Evolutionary conservation across 345 rosid species (phyloP).

Genomic region (Lenwebbia sp.): DNA sequence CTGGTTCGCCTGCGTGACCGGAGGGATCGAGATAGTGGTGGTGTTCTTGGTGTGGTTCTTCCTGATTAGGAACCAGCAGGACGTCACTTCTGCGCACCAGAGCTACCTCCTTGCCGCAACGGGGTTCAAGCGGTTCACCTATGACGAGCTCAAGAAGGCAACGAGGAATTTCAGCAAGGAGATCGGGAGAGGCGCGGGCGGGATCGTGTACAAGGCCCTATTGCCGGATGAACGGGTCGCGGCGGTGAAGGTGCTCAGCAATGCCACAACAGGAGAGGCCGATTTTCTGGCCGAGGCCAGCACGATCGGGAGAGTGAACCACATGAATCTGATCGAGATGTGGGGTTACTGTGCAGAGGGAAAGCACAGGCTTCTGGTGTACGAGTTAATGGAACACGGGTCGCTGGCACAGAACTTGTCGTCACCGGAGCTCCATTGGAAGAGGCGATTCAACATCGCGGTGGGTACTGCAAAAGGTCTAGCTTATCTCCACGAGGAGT

Average conservation of each 20-base stretch:
- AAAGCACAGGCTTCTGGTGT: constrained; percentile 17
- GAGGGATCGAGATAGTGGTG: constrained; percentile 11
- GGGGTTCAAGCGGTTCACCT: constrained; percentile 19
- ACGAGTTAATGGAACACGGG: constrained; percentile 19
- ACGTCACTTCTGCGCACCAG: not conserved
- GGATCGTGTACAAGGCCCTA: constrained; percentile 17
- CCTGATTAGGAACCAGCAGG: constrained; percentile 7
- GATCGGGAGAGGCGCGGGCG: constrained; percentile 32
- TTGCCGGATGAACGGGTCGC: constrained; percentile 1
- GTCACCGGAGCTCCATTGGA: constrained; percentile 4
- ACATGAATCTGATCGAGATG: constrained; percentile 18
- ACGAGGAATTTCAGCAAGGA: constrained; percentile 17
- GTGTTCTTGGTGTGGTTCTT: constrained; percentile 10
- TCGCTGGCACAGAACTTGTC: constrained; percentile 11
- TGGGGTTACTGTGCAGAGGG: constrained; percentile 24
- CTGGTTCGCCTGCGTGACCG: constrained; percentile 17
- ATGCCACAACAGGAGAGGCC: constrained; percentile 13
- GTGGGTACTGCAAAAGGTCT: constrained; percentile 17
- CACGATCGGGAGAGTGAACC: constrained; percentile 32
- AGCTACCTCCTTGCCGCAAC: constrained; percentile 9
- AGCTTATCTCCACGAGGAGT: constrained; percentile 26
- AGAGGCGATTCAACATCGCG: constrained; percentile 12
- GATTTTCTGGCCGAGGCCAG: constrained; percentile 26
- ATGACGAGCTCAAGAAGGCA: constrained; percentile 14
- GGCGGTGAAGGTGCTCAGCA: constrained; percentile 19